phyloP scores from a whole-genome alignment of 768 basidiomycete species.

The Leccinum boreale region DNA sequence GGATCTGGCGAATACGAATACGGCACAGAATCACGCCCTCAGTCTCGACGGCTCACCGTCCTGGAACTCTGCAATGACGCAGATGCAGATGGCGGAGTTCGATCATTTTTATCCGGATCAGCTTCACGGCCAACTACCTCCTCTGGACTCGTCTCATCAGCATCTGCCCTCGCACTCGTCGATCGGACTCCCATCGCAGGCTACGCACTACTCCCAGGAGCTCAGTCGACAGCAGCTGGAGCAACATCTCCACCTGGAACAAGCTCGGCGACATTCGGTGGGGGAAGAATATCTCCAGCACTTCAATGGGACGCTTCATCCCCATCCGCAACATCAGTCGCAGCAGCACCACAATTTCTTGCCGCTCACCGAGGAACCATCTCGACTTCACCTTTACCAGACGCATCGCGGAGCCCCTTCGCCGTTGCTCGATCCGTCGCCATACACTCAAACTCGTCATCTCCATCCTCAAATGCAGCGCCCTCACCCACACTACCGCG shows the following conservation, averaged over 20 bases:
- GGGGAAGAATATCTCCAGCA: constrained; percentile 38
- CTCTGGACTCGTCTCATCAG: constrained; percentile 44
- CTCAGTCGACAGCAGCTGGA: constrained; percentile 44
- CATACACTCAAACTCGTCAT: constrained; percentile 28
- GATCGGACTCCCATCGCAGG: constrained; percentile 38
- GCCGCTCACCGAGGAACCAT: constrained; percentile 27
- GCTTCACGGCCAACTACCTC: constrained; percentile 44
- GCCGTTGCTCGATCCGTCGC: constrained; percentile 32
- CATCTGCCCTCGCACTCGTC: constrained; percentile 49
- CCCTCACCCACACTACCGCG: constrained; percentile 34
- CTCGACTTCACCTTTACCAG: constrained; percentile 34
- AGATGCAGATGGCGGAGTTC: constrained; percentile 42
- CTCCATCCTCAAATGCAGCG: constrained; percentile 34
- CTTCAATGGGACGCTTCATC: constrained; percentile 32
- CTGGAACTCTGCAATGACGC: constrained; percentile 87
- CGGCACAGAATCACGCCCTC: constrained; percentile 71
- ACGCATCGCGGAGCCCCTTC: constrained; percentile 35
- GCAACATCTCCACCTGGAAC: constrained; percentile 36
- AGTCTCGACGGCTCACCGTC: constrained; percentile 77
- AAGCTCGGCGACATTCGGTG: constrained; percentile 33
- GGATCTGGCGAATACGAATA: constrained; percentile 55
- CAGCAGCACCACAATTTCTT: constrained; percentile 28
- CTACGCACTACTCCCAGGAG: constrained; percentile 45
- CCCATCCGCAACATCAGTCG: constrained; percentile 28
- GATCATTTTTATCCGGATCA: constrained; percentile 44